Conservation (phyloP, 2,329 filamentous ascomycete species). For the Tympanopsis confertula region DNA sequence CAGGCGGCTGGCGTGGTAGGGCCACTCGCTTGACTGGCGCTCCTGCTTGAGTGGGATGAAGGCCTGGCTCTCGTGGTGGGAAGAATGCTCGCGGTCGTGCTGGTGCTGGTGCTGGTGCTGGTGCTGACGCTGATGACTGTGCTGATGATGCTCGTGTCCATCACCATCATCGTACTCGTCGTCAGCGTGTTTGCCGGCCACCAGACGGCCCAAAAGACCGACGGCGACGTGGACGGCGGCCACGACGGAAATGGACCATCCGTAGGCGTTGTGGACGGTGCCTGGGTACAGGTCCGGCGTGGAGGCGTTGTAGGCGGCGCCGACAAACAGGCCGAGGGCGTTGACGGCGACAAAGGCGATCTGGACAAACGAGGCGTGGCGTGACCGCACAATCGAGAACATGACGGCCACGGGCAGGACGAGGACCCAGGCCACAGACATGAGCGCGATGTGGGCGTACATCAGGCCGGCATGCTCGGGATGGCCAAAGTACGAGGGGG, state of each 20-base stretch:
- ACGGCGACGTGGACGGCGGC: conserved; percentile 60
- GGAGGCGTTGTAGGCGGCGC: conserved; percentile 62
- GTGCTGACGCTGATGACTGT: conserved; percentile 3
- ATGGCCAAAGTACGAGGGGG: conserved; percentile 48
- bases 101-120: conserved; percentile 5
- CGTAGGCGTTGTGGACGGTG: conserved; percentile 79
- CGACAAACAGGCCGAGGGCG: conserved; percentile 50
- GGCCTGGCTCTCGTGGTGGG: conserved; percentile 34
- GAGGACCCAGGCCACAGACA: conserved; percentile 63
- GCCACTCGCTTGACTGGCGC: conserved; percentile 38
- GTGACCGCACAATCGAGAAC: conserved; percentile 71
- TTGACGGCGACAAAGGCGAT: conserved; percentile 56
- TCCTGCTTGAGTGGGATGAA: conserved; percentile 53
- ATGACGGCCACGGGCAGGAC: conserved; percentile 67
- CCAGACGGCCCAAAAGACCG: conserved; percentile 50
- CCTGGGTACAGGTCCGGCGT: conserved; percentile 79
- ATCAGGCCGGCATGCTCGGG: conserved; percentile 42
- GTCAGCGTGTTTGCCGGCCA: conserved; percentile 19
- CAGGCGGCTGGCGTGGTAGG: conserved; percentile 31
- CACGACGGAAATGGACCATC: conserved; percentile 72
- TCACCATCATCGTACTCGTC: conserved; percentile 1
- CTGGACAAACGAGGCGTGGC: conserved; percentile 59
- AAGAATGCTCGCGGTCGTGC: conserved; percentile 12
- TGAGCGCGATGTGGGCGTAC: conserved; percentile 58
- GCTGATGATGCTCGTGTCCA: conserved; percentile 4